Base-by-base conservation (phyloP, 2,329 filamentous ascomycete genomes). In the Colletotrichum kahawae region DNA sequence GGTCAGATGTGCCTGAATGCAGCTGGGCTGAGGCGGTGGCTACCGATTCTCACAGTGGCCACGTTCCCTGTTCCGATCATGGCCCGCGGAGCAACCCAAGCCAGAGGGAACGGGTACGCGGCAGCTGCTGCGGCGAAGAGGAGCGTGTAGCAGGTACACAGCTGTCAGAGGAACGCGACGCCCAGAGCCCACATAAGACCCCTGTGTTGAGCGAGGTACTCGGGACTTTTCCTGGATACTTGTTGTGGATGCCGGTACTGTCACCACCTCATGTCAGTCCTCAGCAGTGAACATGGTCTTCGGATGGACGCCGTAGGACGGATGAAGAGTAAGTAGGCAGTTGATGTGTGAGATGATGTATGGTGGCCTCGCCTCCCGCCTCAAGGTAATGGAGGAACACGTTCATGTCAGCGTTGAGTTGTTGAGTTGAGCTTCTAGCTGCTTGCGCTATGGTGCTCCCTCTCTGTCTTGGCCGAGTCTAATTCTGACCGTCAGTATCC, bases 1-100 rank as follows among this genome's bases (percentile, higher is more conserved):
- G 12, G n/a, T 29, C 36, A 27, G 18, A 9, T 57, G 38, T 51
- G 43, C 43, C 43, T 51, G 43, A 51, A 51, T 18, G 48, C 18
- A 34, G 21, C 38, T 29, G 67, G 60, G 71, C 71, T 71, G 67
- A 60, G 51, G 54, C 38, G 43, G 38, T 43, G 67, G 13, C 34
- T 31, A 18, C 54, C 13, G 68, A 56, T 74, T 71, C 54, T 66
- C 68, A 67, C 72, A 75, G 72, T 71, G 62, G 24, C 68, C 68
- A 60, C 62, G 43, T 66, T 59, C 63, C 72, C 68, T 67, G 60
- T 66, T 38, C 68, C 68, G 67, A 66, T 66, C 54, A 24, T 64
- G 21, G n/a, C 43, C 43, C 43, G 43, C 43, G 43, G 16, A 63
- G 60, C 24, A 60, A 67, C 43, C 68, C 56, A 72, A 72, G 62